Base-by-base conservation (phyloP, 345 rosid species). In the Pistacia vera region DNA sequence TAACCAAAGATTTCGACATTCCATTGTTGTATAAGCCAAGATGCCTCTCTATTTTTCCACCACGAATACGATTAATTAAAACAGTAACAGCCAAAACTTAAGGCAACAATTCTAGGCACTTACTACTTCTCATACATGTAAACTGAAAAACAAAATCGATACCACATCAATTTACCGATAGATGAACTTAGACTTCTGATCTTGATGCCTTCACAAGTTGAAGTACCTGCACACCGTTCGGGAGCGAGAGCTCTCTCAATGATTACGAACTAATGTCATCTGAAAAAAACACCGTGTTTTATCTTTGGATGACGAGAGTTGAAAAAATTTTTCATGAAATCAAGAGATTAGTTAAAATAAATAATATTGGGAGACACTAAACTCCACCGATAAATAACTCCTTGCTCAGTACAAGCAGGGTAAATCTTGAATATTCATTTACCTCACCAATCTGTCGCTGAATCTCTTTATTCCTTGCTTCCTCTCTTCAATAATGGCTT, bases 381-480 rank as follows among this genome's bases (percentile, higher is more conserved):
- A 63, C 83, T 85, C 68, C n/a, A 91, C 96, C 93, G 56, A 89
- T 89, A 79, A 91, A n/a, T 83, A 30, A 75, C 75, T 71, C 96
- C 93, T 88, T 91, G 93, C 70, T 83, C 88, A 61, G 88, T 44
- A 88, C 92, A 77, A 89, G 73, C 61, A 83, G 71, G 90, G 92
- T 70, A 89, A 81, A 80, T 91, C 96, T 88, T 89, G 77, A 91
- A 91, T 38, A 91, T 91, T 70, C 93, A 80, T 88, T 91, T 65
- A 91, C 96, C 76, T 89, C 92, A 44, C 87, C 77, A 72, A 89
- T 91, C 79, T 89, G 93, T 59, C 85, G 83, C 79, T 89, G 92
- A 70, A 91, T 80, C 80, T 89, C 96, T 85, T 86, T 82, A 71
- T 91, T 30, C 93, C 96, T 73, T 89, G 96, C 66, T 91, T 91